Evolutionary conservation across 108 stramenopile species (phyloP).

Genomic region (Nitzschia palea): DNA sequence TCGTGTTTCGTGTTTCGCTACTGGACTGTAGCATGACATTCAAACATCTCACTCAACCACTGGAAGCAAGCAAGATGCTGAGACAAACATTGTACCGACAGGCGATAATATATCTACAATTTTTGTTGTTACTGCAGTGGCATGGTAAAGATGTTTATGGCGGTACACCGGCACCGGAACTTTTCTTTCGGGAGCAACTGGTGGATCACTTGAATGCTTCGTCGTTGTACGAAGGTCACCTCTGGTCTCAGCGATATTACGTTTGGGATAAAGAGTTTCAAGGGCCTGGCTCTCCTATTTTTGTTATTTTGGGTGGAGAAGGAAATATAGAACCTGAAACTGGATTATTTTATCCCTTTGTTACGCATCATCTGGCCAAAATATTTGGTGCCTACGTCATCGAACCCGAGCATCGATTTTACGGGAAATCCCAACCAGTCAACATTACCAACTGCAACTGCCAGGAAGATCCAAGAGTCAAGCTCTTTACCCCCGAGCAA

Average conservation of each 20-base stretch:
- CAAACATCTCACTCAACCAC: no score
- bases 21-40: no score
- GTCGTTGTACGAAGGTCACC: constrained; percentile 6
- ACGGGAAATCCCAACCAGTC: constrained; percentile 73
- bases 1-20: no score
- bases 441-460: constrained; percentile 37
- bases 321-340: constrained; percentile 48
- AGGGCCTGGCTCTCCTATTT: constrained; percentile 81
- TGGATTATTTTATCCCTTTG: constrained; percentile 80
- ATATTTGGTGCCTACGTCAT: constrained; percentile 70
- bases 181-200: constrained; percentile 21
- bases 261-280: constrained; percentile 47
- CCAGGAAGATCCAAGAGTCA: constrained; percentile 27
- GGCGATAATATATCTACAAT: no score
- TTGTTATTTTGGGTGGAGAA: constrained; percentile 82
- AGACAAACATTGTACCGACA: no score
- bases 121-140: no score
- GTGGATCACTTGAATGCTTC: constrained; percentile 23
- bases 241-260: constrained; percentile 78
- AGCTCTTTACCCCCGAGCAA: constrained; percentile 68
- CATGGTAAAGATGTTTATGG: no score
- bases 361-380: constrained; percentile 65
- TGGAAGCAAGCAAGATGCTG: no score
- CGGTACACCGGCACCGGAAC: constrained; percentile 30
- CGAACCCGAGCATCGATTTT: constrained; percentile 86